Conservation (phyloP, 2,329 filamentous ascomycete genomes). For the Teratosphaeria viscida region DNA sequence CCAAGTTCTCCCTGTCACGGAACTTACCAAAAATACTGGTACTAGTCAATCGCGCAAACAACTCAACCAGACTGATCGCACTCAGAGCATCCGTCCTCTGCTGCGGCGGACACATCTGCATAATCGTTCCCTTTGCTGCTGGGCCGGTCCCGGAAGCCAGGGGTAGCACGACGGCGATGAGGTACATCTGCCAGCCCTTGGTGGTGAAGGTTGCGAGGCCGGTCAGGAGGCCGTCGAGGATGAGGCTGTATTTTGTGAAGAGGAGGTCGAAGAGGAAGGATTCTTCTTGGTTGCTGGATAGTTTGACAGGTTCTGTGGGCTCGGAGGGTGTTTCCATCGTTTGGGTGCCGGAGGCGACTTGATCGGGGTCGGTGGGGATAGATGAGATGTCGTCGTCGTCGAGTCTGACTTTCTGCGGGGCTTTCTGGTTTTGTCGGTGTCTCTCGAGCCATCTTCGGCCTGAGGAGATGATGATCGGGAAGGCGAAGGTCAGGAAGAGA, state of each 20-base stretch:
- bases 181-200: slow-evolving; percentile 57
- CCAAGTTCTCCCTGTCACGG: no score
- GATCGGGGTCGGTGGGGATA: slow-evolving; percentile 20
- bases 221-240: slow-evolving; percentile 56
- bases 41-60: slow-evolving; percentile 53
- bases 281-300: slow-evolving; percentile 33
- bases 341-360: slow-evolving; percentile 34
- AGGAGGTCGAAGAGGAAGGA: slow-evolving; percentile 55
- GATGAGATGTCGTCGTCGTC: slow-evolving; percentile 11
- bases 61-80: slow-evolving; percentile 60
- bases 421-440: slow-evolving; percentile 17
- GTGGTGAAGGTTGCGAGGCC: slow-evolving; percentile 52
- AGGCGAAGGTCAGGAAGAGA: slow-evolving; percentile 34
- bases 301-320: slow-evolving; percentile 27
- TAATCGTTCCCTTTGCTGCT: slow-evolving; percentile 62
- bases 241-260: slow-evolving; percentile 55
- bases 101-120: slow-evolving; percentile 54
- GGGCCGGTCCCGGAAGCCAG: slow-evolving; percentile 60
- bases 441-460: slow-evolving; percentile 35
- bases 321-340: slow-evolving; percentile 32
- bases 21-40: slow-evolving; percentile 49
- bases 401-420: slow-evolving; percentile 5
- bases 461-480: slow-evolving; percentile 33
- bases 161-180: slow-evolving; percentile 54
- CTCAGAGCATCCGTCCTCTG: slow-evolving; percentile 57